Percentiles rank a stretch among this genome's conserved stretches.
These are phyloP conservation scores for Sporothrix mexicana DNA, from an alignment of 2,329 filamentous ascomycete genomes.

Conservation along the genomic window DNA sequence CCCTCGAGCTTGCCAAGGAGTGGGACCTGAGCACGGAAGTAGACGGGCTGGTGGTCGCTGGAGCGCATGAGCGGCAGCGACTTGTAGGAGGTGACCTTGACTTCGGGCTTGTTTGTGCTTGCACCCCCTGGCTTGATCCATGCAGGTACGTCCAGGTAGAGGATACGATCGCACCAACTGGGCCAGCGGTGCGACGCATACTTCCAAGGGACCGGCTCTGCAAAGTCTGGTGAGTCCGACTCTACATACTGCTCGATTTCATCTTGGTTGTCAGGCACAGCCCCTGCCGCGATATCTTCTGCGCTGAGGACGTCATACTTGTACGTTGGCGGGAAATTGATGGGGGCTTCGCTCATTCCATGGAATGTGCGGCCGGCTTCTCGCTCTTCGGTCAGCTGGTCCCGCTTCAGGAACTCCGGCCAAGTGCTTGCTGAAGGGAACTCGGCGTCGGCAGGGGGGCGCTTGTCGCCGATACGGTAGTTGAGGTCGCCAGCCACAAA, in stretches of 20 bases:
- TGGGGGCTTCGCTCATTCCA: constrained; percentile 73
- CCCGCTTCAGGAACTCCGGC: constrained; percentile 68
- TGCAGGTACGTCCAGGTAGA: constrained; percentile 71
- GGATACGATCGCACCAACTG: constrained; percentile 89
- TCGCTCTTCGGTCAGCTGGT: constrained; percentile 80
- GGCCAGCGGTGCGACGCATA: constrained; percentile 88
- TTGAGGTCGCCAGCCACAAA: constrained; percentile 94
- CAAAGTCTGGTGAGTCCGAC: background rate
- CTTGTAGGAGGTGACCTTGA: constrained; percentile 70
- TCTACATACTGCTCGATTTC: constrained; percentile 37
- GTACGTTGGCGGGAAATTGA: constrained; percentile 90
- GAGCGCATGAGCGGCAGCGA: constrained; percentile 79
- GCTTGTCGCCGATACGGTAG: constrained; percentile 78
- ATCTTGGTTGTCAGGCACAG: constrained; percentile 43
- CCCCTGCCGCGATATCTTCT: constrained; percentile 40
- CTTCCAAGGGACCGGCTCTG: constrained; percentile 60
- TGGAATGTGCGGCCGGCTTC: constrained; percentile 74
- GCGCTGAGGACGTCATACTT: constrained; percentile 69
- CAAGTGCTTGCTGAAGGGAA: constrained; percentile 72
- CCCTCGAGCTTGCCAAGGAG: constrained; percentile 48
- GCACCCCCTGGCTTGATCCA: constrained; percentile 49
- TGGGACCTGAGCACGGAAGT: constrained; percentile 71
- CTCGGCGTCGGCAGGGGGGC: constrained; percentile 64
- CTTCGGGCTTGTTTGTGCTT: constrained; percentile 31
- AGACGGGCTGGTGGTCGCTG: constrained; percentile 88